Evolutionary conservation across 2,329 filamentous ascomycete species (phyloP), one percentile per base, ranked within the genome.

Genomic region (Neonectria coccinea): DNA sequence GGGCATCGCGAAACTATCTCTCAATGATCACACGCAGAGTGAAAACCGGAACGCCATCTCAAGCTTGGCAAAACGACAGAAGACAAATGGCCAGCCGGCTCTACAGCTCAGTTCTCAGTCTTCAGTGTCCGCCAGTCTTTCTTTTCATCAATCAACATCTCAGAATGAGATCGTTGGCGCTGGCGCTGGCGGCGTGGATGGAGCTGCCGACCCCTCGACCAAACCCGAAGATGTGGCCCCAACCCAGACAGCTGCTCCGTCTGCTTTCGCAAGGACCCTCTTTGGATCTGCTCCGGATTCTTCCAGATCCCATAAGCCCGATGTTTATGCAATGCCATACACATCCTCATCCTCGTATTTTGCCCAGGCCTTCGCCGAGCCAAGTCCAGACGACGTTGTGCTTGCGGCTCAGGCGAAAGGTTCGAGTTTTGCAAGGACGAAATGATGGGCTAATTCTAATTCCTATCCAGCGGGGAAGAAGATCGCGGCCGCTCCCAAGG

Each of bases 331-430:
- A 45, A 79, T 87, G 73, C 85, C 86, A 56, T 87, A 87, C 65
- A 79, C 83, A 70, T 79, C 79, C 14, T 83, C 83, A 44, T 79
- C 84, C 31, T 79, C 81, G 60, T 84, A 84, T 77, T 75, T 83
- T 79, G 75, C 84, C 74, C 83, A 88, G 75, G 88, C 90, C 64
- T 97, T 97, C 81, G 84, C 90, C 84, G 88, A 89, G 77, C 94
- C 95, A 59, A 97, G 94, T 80, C 94, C 94, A 71, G 94, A 98
- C 82, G 94, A 97, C 78, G 82, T 96, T 75, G 92, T 97, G 74
- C 85, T 93, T 67, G 89, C 90, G 78, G 95, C 94, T 72, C 95
- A 97, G 84, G 90, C 90, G 81, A 92, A 94, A 93, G 91, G 91
- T 93, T 92, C 89, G 89, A 86, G 82, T 76, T 83, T 83, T 79